Base-by-base conservation (phyloP, 106 monocot genomes). In the Alisma plantagoaquatica region DNA sequence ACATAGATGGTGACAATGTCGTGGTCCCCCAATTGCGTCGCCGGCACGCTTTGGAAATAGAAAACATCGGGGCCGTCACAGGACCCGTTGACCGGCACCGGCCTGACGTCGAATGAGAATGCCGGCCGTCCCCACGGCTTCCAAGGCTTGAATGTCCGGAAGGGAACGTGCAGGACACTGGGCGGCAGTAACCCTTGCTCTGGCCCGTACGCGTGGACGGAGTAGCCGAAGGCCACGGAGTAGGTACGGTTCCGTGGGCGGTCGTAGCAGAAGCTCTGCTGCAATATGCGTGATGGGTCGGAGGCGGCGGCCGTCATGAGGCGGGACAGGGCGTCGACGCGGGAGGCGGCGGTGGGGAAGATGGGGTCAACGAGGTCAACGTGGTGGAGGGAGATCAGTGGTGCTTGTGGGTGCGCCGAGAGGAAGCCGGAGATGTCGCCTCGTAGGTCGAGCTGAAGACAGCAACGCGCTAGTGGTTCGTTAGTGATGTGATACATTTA, bases 381-480 rank as follows among this genome's bases (percentile, higher is more conserved):
- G 45, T 46, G 45, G n/a, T 46, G 45, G 45, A 46, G 17, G 11
- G 45, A 46, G 6, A 46, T 4, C 45, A 46, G 45, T 10, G 45
- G 45, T 3, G 45, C 45, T 17, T 46, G 45, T 3, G 45, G 45
- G 17, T 46, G 45, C 3, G 45, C 45, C 7, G 45, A 46, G 4
- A 46, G 45, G 17, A 46, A 18, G 11, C 45, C 45, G 4, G 45
- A 46, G 11, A 46, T 18, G 17, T 46, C n/a, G 4, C 45, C 45
- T 3, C 17, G 6, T 17, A 46, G n/a, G 17, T 46, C 45, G 11
- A 46, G 4, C 45, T 46, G 45, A 9, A 9, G 17, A 4, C 4
- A 7, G 14, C 6, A 38, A 38, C 14, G 14, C 35, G 14, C 35
- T 14, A 6, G 14, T 38, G 14, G 14, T 7, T 14, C 6, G 6